Evolutionary conservation across 176 grass and related monocot genomes (phyloP).

Genomic region (Ananas comosus): DNA sequence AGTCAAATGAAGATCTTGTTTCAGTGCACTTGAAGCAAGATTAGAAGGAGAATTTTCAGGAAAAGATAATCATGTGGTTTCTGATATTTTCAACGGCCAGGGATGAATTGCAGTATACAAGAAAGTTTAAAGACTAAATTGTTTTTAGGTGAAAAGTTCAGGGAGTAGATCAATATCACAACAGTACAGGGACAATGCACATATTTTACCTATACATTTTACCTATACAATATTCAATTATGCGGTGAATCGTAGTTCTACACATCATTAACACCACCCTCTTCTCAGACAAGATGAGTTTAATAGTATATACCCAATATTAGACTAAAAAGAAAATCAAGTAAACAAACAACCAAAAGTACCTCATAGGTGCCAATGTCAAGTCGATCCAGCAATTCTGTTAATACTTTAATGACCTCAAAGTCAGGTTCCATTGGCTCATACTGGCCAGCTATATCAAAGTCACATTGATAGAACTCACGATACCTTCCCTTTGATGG

Average conservation of each 20-base stretch:
- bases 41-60: too few relatives aligned
- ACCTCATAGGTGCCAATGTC: slow-evolving; percentile 81
- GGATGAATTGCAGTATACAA: too few relatives aligned
- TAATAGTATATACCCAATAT: neutral
- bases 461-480: slow-evolving; percentile 97
- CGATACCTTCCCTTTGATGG: slow-evolving; percentile 92
- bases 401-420: slow-evolving; percentile 86
- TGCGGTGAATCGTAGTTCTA: neutral
- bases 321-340: neutral
- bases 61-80: too few relatives aligned
- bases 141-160: too few relatives aligned
- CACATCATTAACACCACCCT: neutral
- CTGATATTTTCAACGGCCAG: too few relatives aligned
- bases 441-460: slow-evolving; percentile 85
- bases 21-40: too few relatives aligned
- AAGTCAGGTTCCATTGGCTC: slow-evolving; percentile 89
- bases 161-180: too few relatives aligned
- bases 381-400: slow-evolving; percentile 75
- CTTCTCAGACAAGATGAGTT: neutral
- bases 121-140: too few relatives aligned
- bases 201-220: neutral
- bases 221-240: neutral
- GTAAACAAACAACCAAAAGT: neutral
- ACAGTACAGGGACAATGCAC: too few relatives aligned
- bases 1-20: too few relatives aligned